These are phyloP conservation scores for Larix sibirica DNA, from an alignment of 83 land plant genomes.

Conservation along the genomic window DNA sequence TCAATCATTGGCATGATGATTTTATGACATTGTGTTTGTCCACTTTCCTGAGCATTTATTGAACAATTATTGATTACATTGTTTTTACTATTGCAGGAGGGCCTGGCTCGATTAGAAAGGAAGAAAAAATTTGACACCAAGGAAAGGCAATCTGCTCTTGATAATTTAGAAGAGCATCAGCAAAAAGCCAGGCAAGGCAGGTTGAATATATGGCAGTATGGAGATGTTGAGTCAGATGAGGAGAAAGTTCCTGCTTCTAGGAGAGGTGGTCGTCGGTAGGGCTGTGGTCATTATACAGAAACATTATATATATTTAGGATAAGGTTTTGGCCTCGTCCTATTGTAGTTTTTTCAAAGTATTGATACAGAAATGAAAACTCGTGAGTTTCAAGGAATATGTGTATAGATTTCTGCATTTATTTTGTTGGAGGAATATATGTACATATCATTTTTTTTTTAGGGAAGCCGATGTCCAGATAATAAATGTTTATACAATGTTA, in stretches of 20 bases:
- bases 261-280: constrained; percentile 59
- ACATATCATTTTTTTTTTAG: too few species aligned
- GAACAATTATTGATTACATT: background rate
- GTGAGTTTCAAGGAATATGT: too few species aligned
- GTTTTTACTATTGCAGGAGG: constrained; percentile 47
- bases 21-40: background rate
- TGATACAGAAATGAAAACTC: too few species aligned
- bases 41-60: background rate
- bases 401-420: too few species aligned
- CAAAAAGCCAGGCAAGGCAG: constrained; percentile 57
- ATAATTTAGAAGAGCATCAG: constrained; percentile 69
- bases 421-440: too few species aligned
- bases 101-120: constrained; percentile 83
- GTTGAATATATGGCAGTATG: constrained; percentile 89
- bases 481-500: too few species aligned
- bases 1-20: too few species aligned
- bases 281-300: too few species aligned
- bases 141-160: constrained; percentile 69
- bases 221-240: constrained; percentile 90
- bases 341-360: too few species aligned
- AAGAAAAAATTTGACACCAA: constrained; percentile 68
- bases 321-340: too few species aligned
- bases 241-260: constrained; percentile 69
- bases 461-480: too few species aligned
- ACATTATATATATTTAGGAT: too few species aligned